Evolutionary conservation across 179 eudicot species (phyloP), one percentile per base, ranked within the genome.

Genomic region (Camellia oleifera): DNA sequence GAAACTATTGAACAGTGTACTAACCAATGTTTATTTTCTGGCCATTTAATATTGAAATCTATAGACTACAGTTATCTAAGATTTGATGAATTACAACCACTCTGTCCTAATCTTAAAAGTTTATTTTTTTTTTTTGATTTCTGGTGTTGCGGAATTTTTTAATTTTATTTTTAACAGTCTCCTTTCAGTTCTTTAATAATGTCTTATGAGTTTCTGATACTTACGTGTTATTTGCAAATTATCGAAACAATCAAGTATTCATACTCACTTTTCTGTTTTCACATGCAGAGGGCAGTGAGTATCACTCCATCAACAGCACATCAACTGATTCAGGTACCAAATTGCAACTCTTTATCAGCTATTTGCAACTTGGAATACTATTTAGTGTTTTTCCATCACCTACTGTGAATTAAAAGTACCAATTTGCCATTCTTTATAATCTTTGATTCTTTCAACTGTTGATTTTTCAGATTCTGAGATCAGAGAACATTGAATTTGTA

Each of bases 281-380:
- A 48, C 61, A 3, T 85, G 85, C 63, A 93, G 96, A 92, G 93
- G 84, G 95, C 94, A 70, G 88, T 92, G 79, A 93, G 87, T 76
- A 83, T 93, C 79, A 91, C 91, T 64, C 90, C 97, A 71, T 74
- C 88, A 63, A 92, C 92, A 93, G 97, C 92, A 66, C 92, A 90
- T 80, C 89, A 90, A 73, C 86, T 91, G 63, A 89, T 91, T 68
- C 91, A 93, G 93, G 97, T 93, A 86, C 58, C 18, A 42, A 62
- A 53, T 18, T 48, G 20, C 12, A n/a, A 8, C 3, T 80, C 15
- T 77, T 26, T 65, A 2, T 66, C 9, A 52, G 79, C 62, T 50
- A 64, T 65, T 77, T 23, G 20, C 61, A 15, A 20, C 79, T 80
- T 66, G 67, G 40, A 53, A 58, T 23, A 18, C 2, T 4, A 0